Conservation (phyloP, 352 stramenopile genomes). For the Phytopythium oedochilum region DNA sequence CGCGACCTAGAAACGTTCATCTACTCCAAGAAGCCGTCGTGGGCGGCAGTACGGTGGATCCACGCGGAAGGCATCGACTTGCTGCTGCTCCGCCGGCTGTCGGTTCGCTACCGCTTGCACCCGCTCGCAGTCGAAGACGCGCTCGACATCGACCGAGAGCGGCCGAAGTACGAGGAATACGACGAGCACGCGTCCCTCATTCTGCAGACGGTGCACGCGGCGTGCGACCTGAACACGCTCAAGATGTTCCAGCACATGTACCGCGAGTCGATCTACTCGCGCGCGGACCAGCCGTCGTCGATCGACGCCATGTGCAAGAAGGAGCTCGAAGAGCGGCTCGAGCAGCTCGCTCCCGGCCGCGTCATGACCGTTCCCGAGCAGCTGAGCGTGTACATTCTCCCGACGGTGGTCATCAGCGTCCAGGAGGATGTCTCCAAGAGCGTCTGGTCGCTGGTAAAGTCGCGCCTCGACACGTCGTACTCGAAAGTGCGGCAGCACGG, state of each 20-base stretch:
- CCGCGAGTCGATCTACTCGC: conserved; percentile 58
- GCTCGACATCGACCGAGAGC: conserved; percentile 69
- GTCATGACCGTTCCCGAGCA: conserved; percentile 78
- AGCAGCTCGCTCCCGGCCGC: conserved; percentile 45
- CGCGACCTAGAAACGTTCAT: conserved; percentile 75
- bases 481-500: conserved; percentile 80
- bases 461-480: conserved; percentile 69
- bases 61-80: conserved; percentile 65
- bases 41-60: conserved; percentile 81
- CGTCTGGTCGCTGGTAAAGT: conserved; percentile 55
- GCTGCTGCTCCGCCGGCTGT: conserved; percentile 60
- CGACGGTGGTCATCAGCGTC: conserved; percentile 71
- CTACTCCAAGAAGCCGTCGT: conserved; percentile 71
- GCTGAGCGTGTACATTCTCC: conserved; percentile 69
- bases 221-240: conserved; percentile 43
- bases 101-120: conserved; percentile 81
- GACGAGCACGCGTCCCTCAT: conserved; percentile 81
- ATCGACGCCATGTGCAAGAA: conserved; percentile 66
- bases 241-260: conserved; percentile 73
- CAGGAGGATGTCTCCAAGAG: conserved; percentile 39
- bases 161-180: conserved; percentile 85
- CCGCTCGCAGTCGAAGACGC: conserved; percentile 82
- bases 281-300: conserved; percentile 34
- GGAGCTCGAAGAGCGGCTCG: conserved; percentile 53
- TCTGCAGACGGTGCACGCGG: conserved; percentile 54